Base-by-base conservation (phyloP, 1,284 basidiomycete genomes). In the Marasmius tenuissimus region DNA sequence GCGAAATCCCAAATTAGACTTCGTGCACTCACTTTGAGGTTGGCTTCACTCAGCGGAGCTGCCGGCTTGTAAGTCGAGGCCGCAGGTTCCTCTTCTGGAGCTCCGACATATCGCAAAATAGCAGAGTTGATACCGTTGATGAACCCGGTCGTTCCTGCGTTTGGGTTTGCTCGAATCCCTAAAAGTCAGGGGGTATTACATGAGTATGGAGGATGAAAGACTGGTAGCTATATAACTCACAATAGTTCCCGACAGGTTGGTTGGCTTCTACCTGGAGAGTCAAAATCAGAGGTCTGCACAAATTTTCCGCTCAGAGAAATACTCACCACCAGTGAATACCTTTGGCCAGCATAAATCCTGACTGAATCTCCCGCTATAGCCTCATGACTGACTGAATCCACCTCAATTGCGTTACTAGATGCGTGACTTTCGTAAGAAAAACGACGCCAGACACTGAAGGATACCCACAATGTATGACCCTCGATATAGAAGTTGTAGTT, bases 91-190 rank as follows among this genome's bases (percentile, higher is more conserved):
- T 57, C 48, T 4, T 63, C 59, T 0, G 70, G 61, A 7, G 81
- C 81, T 9, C 78, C 79, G 0, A 57, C 60, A 61, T 84, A 84
- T 22, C 77, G 75, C 33, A 84, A 59, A 48, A 84, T 78, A 1
- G 80, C 82, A 38, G 70, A 66, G 59, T 78, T 79, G 39, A 72
- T 64, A 10, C 74, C 74, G 10, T 65, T 67, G 0, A 48, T 65
- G 52, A 76, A 73, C 6, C 63, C 65, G 7, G 61, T 57, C 6
- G 51, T 54, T 16, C 51, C 67, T 33, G 61, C 55, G 53, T 63
- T 69, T 1, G 73, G 69, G 16, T 65, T 52, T 8, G 71, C 69
- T 12, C 70, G 71, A 27, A 73, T 71, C 71, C 77, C 38, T 47
- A 37, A n/a, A 2, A 27, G 12, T 16, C 27, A 27, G 37, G 3